Percentiles rank a stretch among this genome's conserved stretches.
phyloP scores from a whole-genome alignment of 805 yeast species.

The Saccharomyces eubayanus region DNA sequence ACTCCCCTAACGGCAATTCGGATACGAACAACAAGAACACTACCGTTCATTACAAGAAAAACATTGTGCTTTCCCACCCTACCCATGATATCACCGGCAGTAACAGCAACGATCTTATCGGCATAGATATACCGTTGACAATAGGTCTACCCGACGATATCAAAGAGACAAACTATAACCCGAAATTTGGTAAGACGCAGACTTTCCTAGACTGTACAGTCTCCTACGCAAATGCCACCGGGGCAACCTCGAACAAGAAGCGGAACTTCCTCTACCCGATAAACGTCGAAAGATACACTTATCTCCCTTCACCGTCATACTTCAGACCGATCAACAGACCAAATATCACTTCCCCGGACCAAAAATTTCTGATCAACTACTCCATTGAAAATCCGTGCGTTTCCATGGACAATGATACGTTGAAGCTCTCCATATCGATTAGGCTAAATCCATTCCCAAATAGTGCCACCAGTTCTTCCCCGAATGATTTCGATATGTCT shows the following conservation, averaged over 20 bases:
- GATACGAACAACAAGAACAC: slow-evolving; percentile 13
- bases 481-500: not conserved
- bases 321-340: slow-evolving; percentile 42
- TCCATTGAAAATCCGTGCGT: slow-evolving; percentile 44
- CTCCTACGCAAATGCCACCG: slow-evolving; percentile 6
- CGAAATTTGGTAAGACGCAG: slow-evolving; percentile 39
- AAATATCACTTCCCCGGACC: slow-evolving; percentile 39
- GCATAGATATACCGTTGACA: slow-evolving; percentile 51
- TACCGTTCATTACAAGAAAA: slow-evolving; percentile 28
- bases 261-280: slow-evolving; percentile 31
- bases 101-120: slow-evolving; percentile 33
- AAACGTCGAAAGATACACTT: slow-evolving; percentile 47
- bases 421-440: slow-evolving; percentile 35
- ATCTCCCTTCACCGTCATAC: slow-evolving; percentile 47
- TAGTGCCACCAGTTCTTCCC: slow-evolving; percentile 1
- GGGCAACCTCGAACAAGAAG: slow-evolving; percentile 1
- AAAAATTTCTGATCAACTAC: slow-evolving; percentile 39
- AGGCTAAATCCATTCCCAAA: slow-evolving; percentile 32
- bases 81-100: slow-evolving; percentile 24
- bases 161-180: slow-evolving; percentile 43
- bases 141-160: slow-evolving; percentile 49
- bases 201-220: slow-evolving; percentile 37
- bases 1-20: not conserved
- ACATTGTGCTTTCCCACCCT: slow-evolving; percentile 17
- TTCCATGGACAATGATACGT: slow-evolving; percentile 45